Evolutionary conservation across 2,329 filamentous ascomycete genomes (phyloP), one percentile per base, ranked within the genome.

Genomic region (Aureobasidium sp.): DNA sequence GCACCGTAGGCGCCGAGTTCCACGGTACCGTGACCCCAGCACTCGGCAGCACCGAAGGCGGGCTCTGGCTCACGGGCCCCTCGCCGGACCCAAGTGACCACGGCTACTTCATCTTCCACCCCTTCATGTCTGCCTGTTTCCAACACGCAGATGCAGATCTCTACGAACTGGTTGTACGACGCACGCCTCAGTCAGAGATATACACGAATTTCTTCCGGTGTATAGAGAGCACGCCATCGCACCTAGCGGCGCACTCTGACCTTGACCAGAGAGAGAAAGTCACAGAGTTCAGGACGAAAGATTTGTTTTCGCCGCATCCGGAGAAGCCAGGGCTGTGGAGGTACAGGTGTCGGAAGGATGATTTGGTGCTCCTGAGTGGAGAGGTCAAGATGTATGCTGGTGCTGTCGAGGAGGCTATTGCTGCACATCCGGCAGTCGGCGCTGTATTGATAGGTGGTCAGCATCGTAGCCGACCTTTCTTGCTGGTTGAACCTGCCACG

Each of bases 381-480:
- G 60, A 61, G 21, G 38, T 61, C 23, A 61, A 61, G 17, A 57
- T 61, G 51, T 61, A 57, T 27, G 60, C 51, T 31, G 43, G 51
- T 8, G 51, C 38, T 2, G 37, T 61, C 19, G 60, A 61, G 17
- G 60, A 61, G 11, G 45, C 51, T 1, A 40, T 61, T 3, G 27
- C 38, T 2, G 51, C 40, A 23, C 60, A 61, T 21, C 43, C 42
- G 2, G 53, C 43, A 11, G 25, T 61, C 1, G 35, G 11, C 8
- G 43, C 40, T 15, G 60, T 38, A 7, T 4, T 61, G 8, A 53
- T 61, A 15, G 60, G 60, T 7, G 60, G 60, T 13, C 43, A 61
- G 19, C 15, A 47, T 4, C 51, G 60, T 4, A 51, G 23, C 15
- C 35, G 43, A 40, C 60, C 60, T 9, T 61, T 61, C 37, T 42